Base-by-base conservation (phyloP, 2,329 filamentous ascomycete species). In the Aureobasidium sp. region DNA sequence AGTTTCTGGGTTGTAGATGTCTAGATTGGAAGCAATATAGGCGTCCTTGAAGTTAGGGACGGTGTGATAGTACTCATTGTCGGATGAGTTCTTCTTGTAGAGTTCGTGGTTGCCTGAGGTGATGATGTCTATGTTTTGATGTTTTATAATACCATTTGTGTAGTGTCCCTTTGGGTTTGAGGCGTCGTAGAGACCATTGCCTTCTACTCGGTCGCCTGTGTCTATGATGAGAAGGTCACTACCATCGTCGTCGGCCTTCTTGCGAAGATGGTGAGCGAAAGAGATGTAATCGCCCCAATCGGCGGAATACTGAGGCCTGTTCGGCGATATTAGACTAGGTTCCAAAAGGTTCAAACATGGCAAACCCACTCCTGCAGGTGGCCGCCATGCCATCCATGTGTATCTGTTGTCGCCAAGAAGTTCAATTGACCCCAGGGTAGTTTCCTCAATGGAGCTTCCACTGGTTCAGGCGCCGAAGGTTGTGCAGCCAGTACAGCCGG, bases 261-360 rank as follows among this genome's bases (percentile, higher is more conserved):
- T 82, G 61, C 85, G 88, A 80, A 99, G 85, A 71, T 93, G 91
- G 39, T 87, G 80, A 37, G 91, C 85, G 71, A 99, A 97, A 7
- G 93, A 97, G 69, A 97, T 83, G 75, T 97, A 99, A 76, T 99
- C 94, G 63, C 94, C 94, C 91, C 94, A 97, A 74, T 99, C 94
- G 50, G 91, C 93, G 7, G 90, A 92, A 75, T 95, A 99, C 64
- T 94, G 93, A 2, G 91, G 82, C 77, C 88, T 91, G 65, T 31
- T 15, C 24, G 1, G 31, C 1, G n/a, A 15, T 5, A 48, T 65
- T 50, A 62, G 29, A 17, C 7, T 3, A n/a, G 2, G 15, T 48
- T 44, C 2, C 27, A 17, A 12, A 12, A 14, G 61, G 1, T 6
- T 27, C 22, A 42, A 17, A 24, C 60, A 40, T 44, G 15, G 68